These are phyloP conservation scores for Carpinus viminea DNA, from an alignment of 306 rosid species.

Conservation along the genomic window DNA sequence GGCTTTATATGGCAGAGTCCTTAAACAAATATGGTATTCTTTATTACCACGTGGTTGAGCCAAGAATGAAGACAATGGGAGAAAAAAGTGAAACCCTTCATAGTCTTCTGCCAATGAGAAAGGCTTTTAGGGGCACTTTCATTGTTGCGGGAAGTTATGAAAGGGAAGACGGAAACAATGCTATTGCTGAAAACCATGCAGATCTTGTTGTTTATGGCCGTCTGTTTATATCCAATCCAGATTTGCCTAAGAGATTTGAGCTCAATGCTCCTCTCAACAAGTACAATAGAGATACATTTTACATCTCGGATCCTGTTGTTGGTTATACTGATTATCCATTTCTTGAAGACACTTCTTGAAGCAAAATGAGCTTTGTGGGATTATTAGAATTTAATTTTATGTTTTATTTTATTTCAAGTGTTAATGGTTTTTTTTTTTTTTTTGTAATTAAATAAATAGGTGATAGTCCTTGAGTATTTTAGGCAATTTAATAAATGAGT, in stretches of 20 bases:
- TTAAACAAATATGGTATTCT: slow-evolving; percentile 32
- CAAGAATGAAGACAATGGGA: slow-evolving; percentile 20
- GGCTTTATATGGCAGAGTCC: slow-evolving; percentile 23
- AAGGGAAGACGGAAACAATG: slow-evolving; percentile 28
- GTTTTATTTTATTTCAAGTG: no score
- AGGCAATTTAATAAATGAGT: no score
- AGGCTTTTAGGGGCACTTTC: slow-evolving; percentile 40
- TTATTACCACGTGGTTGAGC: slow-evolving; percentile 42
- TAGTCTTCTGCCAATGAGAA: slow-evolving; percentile 29
- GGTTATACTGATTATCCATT: slow-evolving; percentile 49
- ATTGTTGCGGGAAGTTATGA: slow-evolving; percentile 23
- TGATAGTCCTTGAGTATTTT: no score
- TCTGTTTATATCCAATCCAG: slow-evolving; percentile 38
- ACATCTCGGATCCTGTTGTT: slow-evolving; percentile 26
- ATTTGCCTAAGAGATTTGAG: slow-evolving; percentile 39
- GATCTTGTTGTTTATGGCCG: slow-evolving; percentile 36
- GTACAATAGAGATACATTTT: slow-evolving; percentile 27
- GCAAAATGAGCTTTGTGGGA: no score
- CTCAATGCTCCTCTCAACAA: slow-evolving; percentile 30
- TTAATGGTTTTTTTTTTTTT: no score
- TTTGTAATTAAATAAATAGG: no score
- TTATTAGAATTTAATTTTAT: no score
- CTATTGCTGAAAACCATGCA: no score
- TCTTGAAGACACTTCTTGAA: not conserved
- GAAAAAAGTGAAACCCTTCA: not conserved